Base-by-base conservation (phyloP, 306 rosid species). In the Rubus idaeus region DNA sequence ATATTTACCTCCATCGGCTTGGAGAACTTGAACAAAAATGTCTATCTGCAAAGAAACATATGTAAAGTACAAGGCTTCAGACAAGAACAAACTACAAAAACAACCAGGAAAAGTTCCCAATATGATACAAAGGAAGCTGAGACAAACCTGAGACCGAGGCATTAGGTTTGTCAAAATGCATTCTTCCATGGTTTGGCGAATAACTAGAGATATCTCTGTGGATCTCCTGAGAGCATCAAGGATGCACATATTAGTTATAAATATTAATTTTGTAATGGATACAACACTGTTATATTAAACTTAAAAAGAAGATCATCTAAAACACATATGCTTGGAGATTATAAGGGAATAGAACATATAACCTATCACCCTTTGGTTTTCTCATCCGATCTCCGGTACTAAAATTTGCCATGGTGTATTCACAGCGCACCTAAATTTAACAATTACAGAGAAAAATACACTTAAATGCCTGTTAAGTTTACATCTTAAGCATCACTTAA, bases 361-460 rank as follows among this genome's bases (percentile, higher is more conserved):
- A 94, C 97, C 97, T 91, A 84, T 94, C 93, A 12, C 97, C 97
- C 94, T 94, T 94, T 6, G 91, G 88, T 74, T 89, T 94, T 83
- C 97, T 88, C 93, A 73, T 85, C 68, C 97, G 92, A 88, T 94
- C 98, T 51, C 97, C 98, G 0, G 97, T 90, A 80, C 97, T 90
- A 82, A 91, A 94, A 84, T 92, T 91, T 81, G 96, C 96, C 97
- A 94, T 91, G 82, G 87, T 94, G 73, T 94, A 94, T 73, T 94
- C 98, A 74, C 97, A 94, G 2, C 98, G 86, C 83, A 94, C 90
- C 97, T 91, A 68, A 53, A 75, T 2, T 13, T 16, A 68, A 69
- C 10, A 58, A 61, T 70, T 46, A 61, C 57, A 71, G 5, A 26
- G 17, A 69, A 64, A 23, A 39, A 50, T 17, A 45, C 12, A 51